A percentile compares a stretch with the other conserved stretches of the same genome.
Evolutionary conservation across 306 rosid genomes (phyloP).

Genomic region (Acacia crassicarpa): DNA sequence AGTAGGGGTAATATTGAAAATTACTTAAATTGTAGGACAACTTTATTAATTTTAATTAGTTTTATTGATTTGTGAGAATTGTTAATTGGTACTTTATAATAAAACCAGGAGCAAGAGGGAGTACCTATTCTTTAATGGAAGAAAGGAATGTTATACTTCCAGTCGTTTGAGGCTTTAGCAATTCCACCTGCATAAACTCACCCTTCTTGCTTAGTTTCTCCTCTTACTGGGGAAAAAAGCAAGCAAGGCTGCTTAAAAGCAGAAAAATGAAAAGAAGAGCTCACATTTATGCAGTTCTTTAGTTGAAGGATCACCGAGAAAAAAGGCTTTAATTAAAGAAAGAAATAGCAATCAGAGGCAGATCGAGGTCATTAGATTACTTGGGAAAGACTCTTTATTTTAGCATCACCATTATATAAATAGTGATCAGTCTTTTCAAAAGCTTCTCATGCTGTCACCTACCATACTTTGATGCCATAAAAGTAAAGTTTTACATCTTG

Average conservation of each 20-base stretch:
- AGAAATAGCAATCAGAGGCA: background rate
- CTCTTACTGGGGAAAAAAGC: background rate
- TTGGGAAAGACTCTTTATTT: constrained; percentile 17
- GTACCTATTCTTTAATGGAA: constrained; percentile 10
- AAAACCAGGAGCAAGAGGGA: no score
- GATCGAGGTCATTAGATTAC: background rate
- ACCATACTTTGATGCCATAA: background rate
- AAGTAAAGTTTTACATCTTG: background rate
- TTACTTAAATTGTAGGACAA: no score
- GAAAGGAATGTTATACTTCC: constrained; percentile 18
- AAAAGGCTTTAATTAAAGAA: constrained; percentile 25
- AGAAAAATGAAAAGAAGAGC: constrained; percentile 1
- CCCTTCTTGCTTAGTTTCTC: background rate
- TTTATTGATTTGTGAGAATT: no score
- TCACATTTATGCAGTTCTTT: constrained; percentile 13
- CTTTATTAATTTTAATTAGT: no score
- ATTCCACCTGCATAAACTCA: background rate
- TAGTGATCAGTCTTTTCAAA: constrained; percentile 2
- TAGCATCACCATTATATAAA: background rate
- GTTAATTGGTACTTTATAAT: no score
- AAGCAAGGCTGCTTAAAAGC: background rate
- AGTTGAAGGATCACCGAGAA: constrained; percentile 25
- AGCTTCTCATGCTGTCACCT: background rate
- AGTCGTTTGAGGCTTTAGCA: background rate
- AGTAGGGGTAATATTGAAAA: no score